phyloP scores from a whole-genome alignment of 2,329 filamentous ascomycete genomes.

The Beauveria medogensis region DNA sequence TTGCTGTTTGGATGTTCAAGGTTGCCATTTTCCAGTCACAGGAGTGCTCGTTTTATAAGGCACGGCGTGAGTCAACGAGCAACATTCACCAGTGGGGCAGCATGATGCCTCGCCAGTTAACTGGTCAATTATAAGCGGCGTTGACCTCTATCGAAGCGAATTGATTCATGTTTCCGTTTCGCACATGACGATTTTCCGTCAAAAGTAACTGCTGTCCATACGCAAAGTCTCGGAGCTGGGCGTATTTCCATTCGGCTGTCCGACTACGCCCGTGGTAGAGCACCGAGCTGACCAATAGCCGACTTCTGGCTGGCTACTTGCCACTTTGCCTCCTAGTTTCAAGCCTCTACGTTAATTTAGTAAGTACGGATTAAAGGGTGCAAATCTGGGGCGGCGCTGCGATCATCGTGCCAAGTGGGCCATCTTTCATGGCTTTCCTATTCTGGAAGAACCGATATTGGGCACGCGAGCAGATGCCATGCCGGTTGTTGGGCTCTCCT shows the following conservation, averaged over 20 bases:
- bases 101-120: not conserved
- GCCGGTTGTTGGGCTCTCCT: not conserved
- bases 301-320: not conserved
- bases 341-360: too few relatives aligned
- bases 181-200: not conserved
- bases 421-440: not conserved
- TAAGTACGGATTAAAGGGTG: too few relatives aligned
- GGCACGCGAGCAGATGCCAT: constrained; percentile 1
- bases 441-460: not conserved
- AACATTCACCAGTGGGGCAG: not conserved
- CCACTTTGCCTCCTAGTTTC: too few relatives aligned
- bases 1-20: not conserved
- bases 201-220: not conserved
- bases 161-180: not conserved
- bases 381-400: not conserved
- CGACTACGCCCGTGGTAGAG: not conserved
- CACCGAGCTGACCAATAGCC: constrained; percentile 2
- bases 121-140: not conserved
- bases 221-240: not conserved
- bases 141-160: not conserved
- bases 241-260: constrained; percentile 4
- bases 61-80: constrained; percentile 8
- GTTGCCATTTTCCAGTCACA: not conserved
- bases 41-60: not conserved
- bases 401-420: not conserved